A percentile compares a stretch with the other conserved stretches of the same genome.
These are phyloP conservation scores for Jatropha multifida DNA, from an alignment of 441 rosid species.

Conservation along the genomic window DNA sequence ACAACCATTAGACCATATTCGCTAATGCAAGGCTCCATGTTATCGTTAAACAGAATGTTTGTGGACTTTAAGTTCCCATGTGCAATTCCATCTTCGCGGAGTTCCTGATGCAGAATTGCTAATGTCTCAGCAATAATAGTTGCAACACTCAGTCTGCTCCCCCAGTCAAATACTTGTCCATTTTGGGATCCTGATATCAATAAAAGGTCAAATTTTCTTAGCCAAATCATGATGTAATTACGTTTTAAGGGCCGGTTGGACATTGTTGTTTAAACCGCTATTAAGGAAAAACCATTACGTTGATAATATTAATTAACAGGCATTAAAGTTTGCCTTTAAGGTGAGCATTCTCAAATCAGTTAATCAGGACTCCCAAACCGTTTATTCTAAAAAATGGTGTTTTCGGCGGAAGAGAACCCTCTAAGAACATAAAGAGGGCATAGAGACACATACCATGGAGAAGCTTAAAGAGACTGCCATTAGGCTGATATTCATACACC, in stretches of 20 bases:
- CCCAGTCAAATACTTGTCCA: constrained; percentile 51
- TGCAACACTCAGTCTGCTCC: constrained; percentile 50
- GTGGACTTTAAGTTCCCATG: constrained; percentile 68
- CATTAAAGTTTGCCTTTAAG: no score
- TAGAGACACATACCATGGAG: constrained; percentile 45
- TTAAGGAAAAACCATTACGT: no score
- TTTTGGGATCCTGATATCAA: constrained; percentile 41
- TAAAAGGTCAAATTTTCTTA: not conserved
- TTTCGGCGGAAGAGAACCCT: no score
- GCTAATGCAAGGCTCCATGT: constrained; percentile 51
- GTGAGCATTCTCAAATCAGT: no score
- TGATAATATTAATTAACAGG: no score
- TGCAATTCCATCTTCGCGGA: constrained; percentile 44
- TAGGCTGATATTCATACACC: constrained; percentile 47
- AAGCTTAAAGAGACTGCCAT: constrained; percentile 60
- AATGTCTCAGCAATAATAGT: constrained; percentile 40
- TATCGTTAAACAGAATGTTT: constrained; percentile 49
- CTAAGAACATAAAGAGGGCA: not conserved
- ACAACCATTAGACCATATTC: constrained; percentile 55
- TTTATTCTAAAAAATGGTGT: no score
- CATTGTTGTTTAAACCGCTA: no score
- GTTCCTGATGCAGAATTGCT: constrained; percentile 48
- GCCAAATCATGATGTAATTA: not conserved
- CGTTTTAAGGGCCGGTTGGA: no score
- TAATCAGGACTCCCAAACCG: no score